phyloP scores from a whole-genome alignment of 202 grass and related monocot species.

The Sporobolus alterniflorus region DNA sequence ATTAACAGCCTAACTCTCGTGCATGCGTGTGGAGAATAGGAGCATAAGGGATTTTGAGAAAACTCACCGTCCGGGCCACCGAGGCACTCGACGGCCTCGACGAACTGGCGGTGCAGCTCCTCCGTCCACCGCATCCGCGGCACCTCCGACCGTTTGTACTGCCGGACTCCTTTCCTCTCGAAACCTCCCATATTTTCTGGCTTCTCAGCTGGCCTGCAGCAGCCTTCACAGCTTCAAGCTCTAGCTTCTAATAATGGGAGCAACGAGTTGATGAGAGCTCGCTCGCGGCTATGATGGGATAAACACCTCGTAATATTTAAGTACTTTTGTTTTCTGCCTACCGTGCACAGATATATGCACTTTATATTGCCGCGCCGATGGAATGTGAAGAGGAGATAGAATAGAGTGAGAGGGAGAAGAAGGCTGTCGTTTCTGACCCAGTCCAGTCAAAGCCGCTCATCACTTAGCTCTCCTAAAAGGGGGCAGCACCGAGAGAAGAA shows the following conservation, averaged over 20 bases:
- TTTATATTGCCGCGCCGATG: conserved; percentile 20
- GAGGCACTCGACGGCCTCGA: conserved; percentile 74
- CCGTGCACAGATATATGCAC: conserved; percentile 15
- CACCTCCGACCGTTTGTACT: conserved; percentile 80
- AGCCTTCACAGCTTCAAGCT: conserved; percentile 2
- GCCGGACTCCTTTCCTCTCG: conserved; percentile 72
- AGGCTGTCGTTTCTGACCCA: conserved; percentile 57
- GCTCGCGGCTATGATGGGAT: conserved; percentile 12
- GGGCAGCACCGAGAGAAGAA: conserved; percentile 31
- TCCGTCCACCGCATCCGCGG: conserved; percentile 93
- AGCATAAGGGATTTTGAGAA: neutral
- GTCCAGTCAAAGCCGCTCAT: conserved; percentile 82
- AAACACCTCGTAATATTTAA: conserved; percentile 10
- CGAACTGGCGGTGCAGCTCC: conserved; percentile 83
- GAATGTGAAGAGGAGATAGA: conserved; percentile 36
- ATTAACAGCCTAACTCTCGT: neutral
- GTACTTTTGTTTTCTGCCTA: conserved; percentile 42
- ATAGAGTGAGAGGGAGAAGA: conserved; percentile 1
- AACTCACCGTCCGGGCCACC: conserved; percentile 76
- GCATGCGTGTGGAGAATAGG: neutral
- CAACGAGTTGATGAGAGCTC: conserved; percentile 1
- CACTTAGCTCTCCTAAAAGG: conserved; percentile 37
- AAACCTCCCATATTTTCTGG: conserved; percentile 65
- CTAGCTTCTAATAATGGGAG: conserved; percentile 27
- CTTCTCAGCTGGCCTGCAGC: neutral